Base-by-base conservation (phyloP, 192 early-diverging fungal species). In the Phycomyces nitens region DNA sequence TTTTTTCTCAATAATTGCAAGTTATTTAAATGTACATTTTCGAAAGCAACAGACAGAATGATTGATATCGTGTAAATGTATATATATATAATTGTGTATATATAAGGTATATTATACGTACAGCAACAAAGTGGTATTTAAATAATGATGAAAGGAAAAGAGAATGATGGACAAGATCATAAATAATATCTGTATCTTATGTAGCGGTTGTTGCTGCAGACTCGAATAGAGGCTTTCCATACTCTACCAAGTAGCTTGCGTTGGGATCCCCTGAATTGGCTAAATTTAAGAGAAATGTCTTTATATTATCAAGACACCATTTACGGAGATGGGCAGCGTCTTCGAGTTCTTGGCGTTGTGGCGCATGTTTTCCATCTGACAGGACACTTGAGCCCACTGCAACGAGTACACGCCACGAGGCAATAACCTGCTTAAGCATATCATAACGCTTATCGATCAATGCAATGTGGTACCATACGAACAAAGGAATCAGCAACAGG, bases 401-500 rank as follows among this genome's bases (percentile, higher is more conserved):
- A 22, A 71, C 49, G 24, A 71, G 71, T n/a, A 71, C 70, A 15
- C 74, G 60, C 62, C 69, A 76, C 2, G 69, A 65, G 0, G 69
- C 69, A 15, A 71, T 60, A 3, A 76, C 60, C 26, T 70, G 59
- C 27, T 76, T 76, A 3, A 62, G 38, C 49, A 66, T 59, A 53
- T 76, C 69, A 22, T 76, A 76, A 14, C 69, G 69, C 34, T 67
- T 68, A 53, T 76, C 74, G 0, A 76, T 44, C 11, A 76, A 58
- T 4, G 64, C 56, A 54, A 77, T 74, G 62, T 80, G 78, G 64
- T 80, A 77, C 63, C 74, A 71, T 14, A 66, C 74, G 58, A 80
- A 80, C n/a, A 71, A 60, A n/a, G 72, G 69, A 18, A 80, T 54
- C 22, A 73, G 24, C 38, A 64, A 38, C 5, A 51, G 27, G 18